These are phyloP conservation scores for Xylaria venustula DNA, from an alignment of 495 filamentous ascomycete species.

Conservation along the genomic window DNA sequence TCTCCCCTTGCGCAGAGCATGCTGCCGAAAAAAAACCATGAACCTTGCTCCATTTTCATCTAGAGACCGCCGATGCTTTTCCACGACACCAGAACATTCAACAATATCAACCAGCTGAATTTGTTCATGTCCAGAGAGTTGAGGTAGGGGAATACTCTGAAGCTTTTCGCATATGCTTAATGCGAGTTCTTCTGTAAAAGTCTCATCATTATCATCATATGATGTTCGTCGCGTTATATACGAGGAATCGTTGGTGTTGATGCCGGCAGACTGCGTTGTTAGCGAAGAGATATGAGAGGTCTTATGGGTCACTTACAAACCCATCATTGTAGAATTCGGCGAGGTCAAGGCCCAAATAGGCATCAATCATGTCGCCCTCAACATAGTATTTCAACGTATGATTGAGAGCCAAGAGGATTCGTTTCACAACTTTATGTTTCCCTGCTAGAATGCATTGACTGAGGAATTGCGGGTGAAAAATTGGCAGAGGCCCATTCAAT, in stretches of 20 bases:
- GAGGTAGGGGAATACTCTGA: constrained; percentile 70
- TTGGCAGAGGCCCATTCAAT: constrained; percentile 83
- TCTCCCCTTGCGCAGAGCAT: constrained; percentile 67
- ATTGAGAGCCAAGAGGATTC: constrained; percentile 70
- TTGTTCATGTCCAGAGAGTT: constrained; percentile 84
- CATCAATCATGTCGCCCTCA: constrained; percentile 79
- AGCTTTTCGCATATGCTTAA: constrained; percentile 72
- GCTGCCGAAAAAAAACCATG: constrained; percentile 84
- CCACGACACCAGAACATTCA: constrained; percentile 82
- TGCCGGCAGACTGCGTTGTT: constrained; percentile 23
- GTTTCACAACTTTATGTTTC: constrained; percentile 70
- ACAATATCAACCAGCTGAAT: constrained; percentile 84
- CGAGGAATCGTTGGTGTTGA: constrained; percentile 16
- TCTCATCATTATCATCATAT: constrained; percentile 55
- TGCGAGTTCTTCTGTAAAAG: constrained; percentile 73
- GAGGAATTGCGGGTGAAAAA: constrained; percentile 92
- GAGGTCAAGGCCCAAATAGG: constrained; percentile 69
- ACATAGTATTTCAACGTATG: constrained; percentile 78
- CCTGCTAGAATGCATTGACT: constrained; percentile 85
- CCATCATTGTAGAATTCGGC: constrained; percentile 64
- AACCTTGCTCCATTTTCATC: constrained; percentile 92
- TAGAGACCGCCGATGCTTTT: constrained; percentile 86
- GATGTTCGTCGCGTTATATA: constrained; percentile 32
- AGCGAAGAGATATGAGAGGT: neutral
- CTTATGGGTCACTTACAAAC: constrained; percentile 14